These are phyloP conservation scores for Lachnellula arida DNA, from an alignment of 2,329 filamentous ascomycete species.

Conservation along the genomic window DNA sequence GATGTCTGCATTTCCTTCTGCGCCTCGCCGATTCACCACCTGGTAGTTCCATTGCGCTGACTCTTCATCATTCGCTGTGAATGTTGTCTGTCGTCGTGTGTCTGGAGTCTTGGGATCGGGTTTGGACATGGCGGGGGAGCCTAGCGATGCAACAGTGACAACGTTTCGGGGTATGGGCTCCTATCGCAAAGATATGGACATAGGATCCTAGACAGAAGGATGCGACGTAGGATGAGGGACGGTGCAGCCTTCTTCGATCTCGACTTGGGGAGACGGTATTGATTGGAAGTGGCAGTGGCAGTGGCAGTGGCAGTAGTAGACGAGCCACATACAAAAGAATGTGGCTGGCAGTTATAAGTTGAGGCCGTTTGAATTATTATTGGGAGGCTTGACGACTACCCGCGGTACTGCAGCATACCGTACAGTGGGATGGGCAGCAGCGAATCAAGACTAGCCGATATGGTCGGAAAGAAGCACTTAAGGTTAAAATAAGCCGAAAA, in stretches of 20 bases:
- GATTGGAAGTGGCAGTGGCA: conserved; percentile 8
- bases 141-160: not conserved
- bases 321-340: conserved; percentile 6
- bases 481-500: not conserved
- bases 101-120: conserved; percentile 16
- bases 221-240: not conserved
- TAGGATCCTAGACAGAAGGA: not conserved
- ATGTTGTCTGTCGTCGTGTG: conserved; percentile 11
- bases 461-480: not conserved
- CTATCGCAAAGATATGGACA: conserved; percentile 2
- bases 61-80: conserved; percentile 1
- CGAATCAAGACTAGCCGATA: not conserved
- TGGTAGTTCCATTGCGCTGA: conserved; percentile 6
- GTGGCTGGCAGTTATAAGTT: not conserved
- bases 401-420: no score
- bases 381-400: no score
- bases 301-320: no score
- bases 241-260: conserved; percentile 15
- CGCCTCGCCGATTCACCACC: conserved; percentile 15
- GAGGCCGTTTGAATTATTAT: not conserved
- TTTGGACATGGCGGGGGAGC: conserved; percentile 22
- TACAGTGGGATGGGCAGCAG: not conserved
- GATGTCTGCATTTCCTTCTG: conserved; percentile 11
- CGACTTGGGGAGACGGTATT: conserved; percentile 9
- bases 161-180: not conserved